Conservation (phyloP, 2,329 filamentous ascomycete species). For the Coleophoma eucalyptorum region DNA sequence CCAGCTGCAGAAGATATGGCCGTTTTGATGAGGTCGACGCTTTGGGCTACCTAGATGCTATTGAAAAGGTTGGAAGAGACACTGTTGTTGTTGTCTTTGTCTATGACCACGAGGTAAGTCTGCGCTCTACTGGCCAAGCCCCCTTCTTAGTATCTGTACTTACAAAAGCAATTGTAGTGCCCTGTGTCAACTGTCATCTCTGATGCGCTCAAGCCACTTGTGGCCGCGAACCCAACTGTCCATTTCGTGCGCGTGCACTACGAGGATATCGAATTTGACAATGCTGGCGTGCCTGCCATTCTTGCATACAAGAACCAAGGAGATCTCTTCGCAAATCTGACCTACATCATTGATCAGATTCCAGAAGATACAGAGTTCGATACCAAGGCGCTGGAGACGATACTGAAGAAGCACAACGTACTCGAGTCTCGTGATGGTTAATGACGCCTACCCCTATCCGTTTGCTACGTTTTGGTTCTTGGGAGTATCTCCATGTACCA, state of each 20-base stretch:
- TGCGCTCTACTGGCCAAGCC: neutral
- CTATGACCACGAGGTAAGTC: conserved; percentile 76
- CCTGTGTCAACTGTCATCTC: conserved; percentile 77
- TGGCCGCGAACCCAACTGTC: conserved; percentile 63
- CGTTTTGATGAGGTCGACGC: conserved; percentile 82
- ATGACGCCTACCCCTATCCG: too few relatives aligned
- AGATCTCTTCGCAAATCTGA: conserved; percentile 86
- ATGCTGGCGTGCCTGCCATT: conserved; percentile 80
- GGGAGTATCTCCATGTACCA: too few relatives aligned
- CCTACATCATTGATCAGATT: conserved; percentile 83
- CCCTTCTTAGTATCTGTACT: too few relatives aligned
- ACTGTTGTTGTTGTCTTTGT: conserved; percentile 91
- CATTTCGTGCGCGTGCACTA: conserved; percentile 91
- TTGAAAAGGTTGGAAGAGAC: conserved; percentile 80
- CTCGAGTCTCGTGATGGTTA: neutral
- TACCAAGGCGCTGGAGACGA: conserved; percentile 45
- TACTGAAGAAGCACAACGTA: conserved; percentile 50
- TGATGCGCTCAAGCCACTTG: conserved; percentile 70
- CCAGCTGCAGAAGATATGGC: conserved; percentile 75
- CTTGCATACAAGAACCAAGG: conserved; percentile 84
- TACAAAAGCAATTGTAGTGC: conserved; percentile 48
- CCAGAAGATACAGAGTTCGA: conserved; percentile 63
- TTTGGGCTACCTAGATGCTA: conserved; percentile 88
- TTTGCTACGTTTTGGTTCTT: too few relatives aligned
- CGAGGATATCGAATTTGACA: conserved; percentile 91